Conservation (phyloP, 2,329 filamentous ascomycete genomes). For the Pseudodiploospora longispora region DNA sequence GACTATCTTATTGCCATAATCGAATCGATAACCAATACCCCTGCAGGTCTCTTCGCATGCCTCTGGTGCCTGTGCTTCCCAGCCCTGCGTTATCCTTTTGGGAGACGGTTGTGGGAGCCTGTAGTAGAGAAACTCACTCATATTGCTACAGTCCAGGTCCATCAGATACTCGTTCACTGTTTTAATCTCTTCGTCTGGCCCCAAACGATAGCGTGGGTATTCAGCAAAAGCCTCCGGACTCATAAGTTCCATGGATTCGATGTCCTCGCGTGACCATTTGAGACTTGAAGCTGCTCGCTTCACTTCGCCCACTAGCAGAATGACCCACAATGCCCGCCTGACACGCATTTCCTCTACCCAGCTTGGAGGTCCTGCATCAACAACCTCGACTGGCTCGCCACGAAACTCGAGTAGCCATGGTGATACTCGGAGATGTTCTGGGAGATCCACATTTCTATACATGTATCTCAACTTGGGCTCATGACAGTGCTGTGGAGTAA, state of each 20-base stretch:
- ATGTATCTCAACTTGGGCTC: neutral
- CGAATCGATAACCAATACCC: no score
- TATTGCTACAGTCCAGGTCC: no score
- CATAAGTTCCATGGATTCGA: conserved; percentile 2
- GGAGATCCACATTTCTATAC: no score
- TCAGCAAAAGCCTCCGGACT: neutral
- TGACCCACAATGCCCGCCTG: conserved; percentile 12
- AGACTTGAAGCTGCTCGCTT: neutral
- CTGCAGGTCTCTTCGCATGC: no score
- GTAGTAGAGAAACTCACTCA: no score
- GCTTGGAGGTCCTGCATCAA: conserved; percentile 9
- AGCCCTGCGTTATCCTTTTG: no score
- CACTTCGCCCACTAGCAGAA: conserved; percentile 12
- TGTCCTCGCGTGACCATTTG: conserved; percentile 6
- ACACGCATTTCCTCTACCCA: conserved; percentile 19
- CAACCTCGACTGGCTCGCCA: conserved; percentile 1
- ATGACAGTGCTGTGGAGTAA: conserved; percentile 9
- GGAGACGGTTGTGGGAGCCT: no score
- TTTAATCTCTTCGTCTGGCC: neutral
- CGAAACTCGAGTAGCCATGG: conserved; percentile 9
- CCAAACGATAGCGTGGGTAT: no score
- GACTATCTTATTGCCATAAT: no score
- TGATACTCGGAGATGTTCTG: neutral
- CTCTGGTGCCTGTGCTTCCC: no score
- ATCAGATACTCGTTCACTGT: no score